Evolutionary conservation across 768 basidiomycete genomes (phyloP), one percentile per base, ranked within the genome.

Genomic region (Goffeauzyma gilvescens): DNA sequence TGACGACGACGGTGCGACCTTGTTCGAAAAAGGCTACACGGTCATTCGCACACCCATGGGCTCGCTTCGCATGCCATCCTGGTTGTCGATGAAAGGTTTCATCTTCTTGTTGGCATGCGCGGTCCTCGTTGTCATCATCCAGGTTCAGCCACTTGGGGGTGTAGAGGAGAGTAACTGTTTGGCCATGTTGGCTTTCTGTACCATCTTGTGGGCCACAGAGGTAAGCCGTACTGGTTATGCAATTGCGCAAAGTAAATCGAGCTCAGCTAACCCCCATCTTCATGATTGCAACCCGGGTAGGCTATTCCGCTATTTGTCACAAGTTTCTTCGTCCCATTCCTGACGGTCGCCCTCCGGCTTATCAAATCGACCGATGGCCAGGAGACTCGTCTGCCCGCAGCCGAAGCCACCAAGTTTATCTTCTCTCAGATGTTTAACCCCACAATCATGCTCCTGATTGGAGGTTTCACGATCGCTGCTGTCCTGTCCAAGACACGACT

Each of bases 271-370:
- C n/a, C n/a, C n/a, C n/a, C n/a, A n/a, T n/a, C 1, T 14, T n/a
- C 30, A 25, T 17, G 27, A n/a, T n/a, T n/a, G n/a, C n/a, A n/a
- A n/a, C n/a, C n/a, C n/a, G n/a, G n/a, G 31, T 50, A 90, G 85
- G 86, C 89, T 18, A 87, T 96, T 46, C 87, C 93, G 2, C 72
- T 96, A 6, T 98, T 96, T 57, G 86, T 90, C n/a, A 98, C 93
- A 0, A 90, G 87, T 2, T 76, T 80, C 51, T 69, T 80, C 38
- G 78, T 96, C 4, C 93, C 93, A 0, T 67, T 90, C 33, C 71
- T 95, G 4, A 72, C 93, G 24, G 79, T 93, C n/a, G 65, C 75
- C n/a, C 66, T 90, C 13, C 74, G 75, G 26, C 81, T 95, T 25
- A 71, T 95, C 22, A 72, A 78, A 2, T 69, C 75, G 18, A 58